Base-by-base conservation (phyloP, 345 rosid species). In the Populus davidiana region DNA sequence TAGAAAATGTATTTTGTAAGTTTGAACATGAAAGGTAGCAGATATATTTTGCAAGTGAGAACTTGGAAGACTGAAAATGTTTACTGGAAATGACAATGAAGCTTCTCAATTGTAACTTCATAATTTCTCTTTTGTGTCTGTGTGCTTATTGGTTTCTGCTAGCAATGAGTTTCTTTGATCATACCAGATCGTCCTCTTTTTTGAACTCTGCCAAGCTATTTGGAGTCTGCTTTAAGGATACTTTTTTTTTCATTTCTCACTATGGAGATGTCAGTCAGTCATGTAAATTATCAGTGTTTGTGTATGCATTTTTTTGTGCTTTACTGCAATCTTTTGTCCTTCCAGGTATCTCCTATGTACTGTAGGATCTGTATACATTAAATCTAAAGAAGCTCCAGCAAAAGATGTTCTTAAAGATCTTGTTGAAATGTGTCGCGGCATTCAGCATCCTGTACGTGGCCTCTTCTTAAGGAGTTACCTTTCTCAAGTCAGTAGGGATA, bases 401-500 rank as follows among this genome's bases (percentile, higher is more conserved):
- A 96, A 90, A 85, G 99, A 96, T 83, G 90, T 96, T 70, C 97
- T 96, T 64, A 96, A 94, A 84, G 99, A 96, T 89, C 97, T 96
- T 43, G 99, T 96, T 69, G 99, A 96, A 84, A 96, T 96, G 99
- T 96, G 99, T 67, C 99, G 97, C 70, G 99, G 99, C 67, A 91
- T 96, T 88, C 99, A 96, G 87, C 87, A 96, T 90, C 99, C 99
- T 76, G 84, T 96, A 41, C 97, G 98, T 59, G 99, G 99, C 81
- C 98, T 96, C 68, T 96, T 96, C 82, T 86, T 96, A 72, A 91
- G 99, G 89, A 96, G 99, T 87, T 96, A 96, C 79, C 98, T 96
- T 81, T 89, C 99, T 27, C 99, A 89, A 89, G 88, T 96, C 77
- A 94, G 99, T 81, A 90, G 92, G 85, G 97, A 96, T 82, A 96